A percentile compares a stretch with the other conserved stretches of the same genome.
phyloP scores from a whole-genome alignment of 225 moss, liverwort and hornwort genomes.

The Anthoceros angustus region DNA sequence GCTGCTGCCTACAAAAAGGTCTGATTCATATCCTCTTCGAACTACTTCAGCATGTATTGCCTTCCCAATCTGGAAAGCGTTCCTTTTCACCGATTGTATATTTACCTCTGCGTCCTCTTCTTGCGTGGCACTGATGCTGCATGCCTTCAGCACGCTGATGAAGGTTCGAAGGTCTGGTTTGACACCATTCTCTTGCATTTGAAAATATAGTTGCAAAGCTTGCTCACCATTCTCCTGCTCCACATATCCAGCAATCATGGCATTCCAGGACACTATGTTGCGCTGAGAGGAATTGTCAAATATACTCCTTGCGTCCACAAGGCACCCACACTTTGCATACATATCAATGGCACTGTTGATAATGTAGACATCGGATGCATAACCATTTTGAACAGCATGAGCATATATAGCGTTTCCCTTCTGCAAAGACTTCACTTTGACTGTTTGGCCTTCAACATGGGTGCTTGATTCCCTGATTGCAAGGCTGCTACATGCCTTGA shows the following conservation, averaged over 20 bases:
- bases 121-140: not conserved
- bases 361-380: not conserved
- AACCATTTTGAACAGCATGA: not conserved
- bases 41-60: not conserved
- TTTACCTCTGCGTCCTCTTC: too few species aligned
- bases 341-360: not conserved
- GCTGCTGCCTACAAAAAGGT: too few species aligned
- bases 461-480: not conserved
- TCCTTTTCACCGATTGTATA: too few species aligned
- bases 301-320: not conserved
- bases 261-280: not conserved
- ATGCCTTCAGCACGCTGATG: not conserved
- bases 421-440: not conserved
- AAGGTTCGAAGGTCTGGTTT: not conserved
- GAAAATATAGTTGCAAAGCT: not conserved
- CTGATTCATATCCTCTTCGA: not conserved
- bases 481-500: not conserved
- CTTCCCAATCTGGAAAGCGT: too few species aligned
- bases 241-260: not conserved
- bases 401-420: not conserved
- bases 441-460: not conserved
- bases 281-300: not conserved
- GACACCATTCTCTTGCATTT: not conserved
- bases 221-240: not conserved
- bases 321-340: not conserved